Base-by-base conservation (phyloP, 2,329 filamentous ascomycete genomes). In the Trichoderma koningii region DNA sequence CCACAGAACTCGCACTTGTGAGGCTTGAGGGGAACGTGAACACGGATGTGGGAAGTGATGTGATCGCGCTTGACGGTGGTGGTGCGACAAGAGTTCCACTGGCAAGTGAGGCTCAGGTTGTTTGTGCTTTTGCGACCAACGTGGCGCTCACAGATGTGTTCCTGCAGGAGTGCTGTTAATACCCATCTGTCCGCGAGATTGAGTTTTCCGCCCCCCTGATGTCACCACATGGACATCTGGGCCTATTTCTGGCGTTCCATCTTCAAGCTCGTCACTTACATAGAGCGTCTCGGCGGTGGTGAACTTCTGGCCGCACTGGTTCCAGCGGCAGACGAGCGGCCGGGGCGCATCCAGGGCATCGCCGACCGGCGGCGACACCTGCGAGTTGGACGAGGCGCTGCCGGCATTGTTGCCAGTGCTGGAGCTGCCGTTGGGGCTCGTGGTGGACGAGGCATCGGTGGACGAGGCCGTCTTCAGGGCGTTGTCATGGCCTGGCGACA, bases 1-100 rank as follows among this genome's bases (percentile, higher is more conserved):
- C 92, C 92, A 76, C 95, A 99, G 80, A 97, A 96, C 76, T 97
- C 93, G 78, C 95, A 99, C 80, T 97, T 98, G 83, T 99, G 95
- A 70, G 95, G 95, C 85, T 99, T 99, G 67, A 99, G 83, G 1
- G 95, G 95, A n/a, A 99, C 94, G 77, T 99, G 95, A 62, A 98
- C 95, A 69, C 95, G 92, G 73, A 99, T 97, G 79, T 99, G 95
- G 57, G 95, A 98, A 57, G 95, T 99, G 79, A 99, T 99, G 81
- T 99, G 95, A 74, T 98, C 95, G 73, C 95, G 92, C 85, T 99
- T 98, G 76, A 98, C 94, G 2, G 94, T 98, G 55, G 93, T 97
- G 23, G 94, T 98, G 69, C 93, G 89, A 82, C 95, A 99, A 69
- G 89, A 90, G 72, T 93, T 95, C 95, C 95, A 99, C 76, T 96